A percentile compares a stretch with the other conserved stretches of the same genome.
Evolutionary conservation across 2,329 filamentous ascomycete species (phyloP).

Genomic region (Aureobasidium sp.): DNA sequence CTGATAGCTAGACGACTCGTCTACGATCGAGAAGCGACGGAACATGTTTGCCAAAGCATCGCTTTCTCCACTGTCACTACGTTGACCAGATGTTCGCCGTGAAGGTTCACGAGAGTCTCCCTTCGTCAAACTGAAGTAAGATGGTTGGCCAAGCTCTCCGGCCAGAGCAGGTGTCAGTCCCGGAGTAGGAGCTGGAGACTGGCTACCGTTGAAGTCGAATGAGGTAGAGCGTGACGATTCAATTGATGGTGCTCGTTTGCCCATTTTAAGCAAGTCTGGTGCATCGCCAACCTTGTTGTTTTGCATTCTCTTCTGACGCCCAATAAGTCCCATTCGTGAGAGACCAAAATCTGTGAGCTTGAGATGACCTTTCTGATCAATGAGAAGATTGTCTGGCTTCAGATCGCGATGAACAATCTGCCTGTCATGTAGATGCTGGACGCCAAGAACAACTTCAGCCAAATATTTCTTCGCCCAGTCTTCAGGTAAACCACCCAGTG

Average conservation of each 20-base stretch:
- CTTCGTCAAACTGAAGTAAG: constrained; percentile 78
- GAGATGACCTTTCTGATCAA: constrained; percentile 91
- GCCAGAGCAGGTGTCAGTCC: constrained; percentile 74
- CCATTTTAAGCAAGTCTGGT: constrained; percentile 89
- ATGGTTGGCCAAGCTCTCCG: constrained; percentile 68
- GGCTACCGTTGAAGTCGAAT: constrained; percentile 74
- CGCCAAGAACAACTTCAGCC: constrained; percentile 91
- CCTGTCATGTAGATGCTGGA: constrained; percentile 88
- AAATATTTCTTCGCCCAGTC: constrained; percentile 98
- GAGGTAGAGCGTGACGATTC: constrained; percentile 89
- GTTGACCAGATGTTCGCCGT: constrained; percentile 68
- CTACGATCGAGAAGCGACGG: constrained; percentile 55
- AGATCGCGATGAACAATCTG: constrained; percentile 95
- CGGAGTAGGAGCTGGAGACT: constrained; percentile 79
- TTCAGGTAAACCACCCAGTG: constrained; percentile 83
- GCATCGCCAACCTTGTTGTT: constrained; percentile 70
- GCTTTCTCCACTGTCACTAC: constrained; percentile 88
- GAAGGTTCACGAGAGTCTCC: constrained; percentile 50
- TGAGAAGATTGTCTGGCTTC: constrained; percentile 94
- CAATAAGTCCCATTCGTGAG: constrained; percentile 93
- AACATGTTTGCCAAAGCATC: constrained; percentile 80
- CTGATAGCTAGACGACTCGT: constrained; percentile 34
- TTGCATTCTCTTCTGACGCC: constrained; percentile 86
- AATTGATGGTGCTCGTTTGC: constrained; percentile 73
- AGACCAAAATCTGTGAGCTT: constrained; percentile 97